These are phyloP conservation scores for Macrophomina pseudophaseolina DNA, from an alignment of 2,329 filamentous ascomycete genomes.

Conservation along the genomic window DNA sequence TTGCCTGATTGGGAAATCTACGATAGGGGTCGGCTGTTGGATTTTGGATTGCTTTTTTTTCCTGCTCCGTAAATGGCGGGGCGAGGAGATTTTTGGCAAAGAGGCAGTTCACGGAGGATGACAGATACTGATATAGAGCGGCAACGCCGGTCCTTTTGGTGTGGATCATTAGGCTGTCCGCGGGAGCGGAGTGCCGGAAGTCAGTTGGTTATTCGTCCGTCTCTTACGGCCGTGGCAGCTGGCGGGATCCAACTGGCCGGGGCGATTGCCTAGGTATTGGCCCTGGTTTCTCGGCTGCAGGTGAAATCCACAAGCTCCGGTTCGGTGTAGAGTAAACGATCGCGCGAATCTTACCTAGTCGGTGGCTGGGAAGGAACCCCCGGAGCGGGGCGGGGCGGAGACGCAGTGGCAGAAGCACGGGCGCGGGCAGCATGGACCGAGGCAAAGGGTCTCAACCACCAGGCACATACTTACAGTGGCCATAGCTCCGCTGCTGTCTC, in stretches of 20 bases:
- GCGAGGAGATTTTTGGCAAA: neutral
- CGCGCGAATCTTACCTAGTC: neutral
- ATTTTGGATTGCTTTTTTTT: neutral
- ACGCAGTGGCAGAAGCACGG: neutral
- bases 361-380: neutral
- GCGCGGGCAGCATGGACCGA: neutral
- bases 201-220: too few relatives aligned
- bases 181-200: neutral
- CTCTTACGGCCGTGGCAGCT: neutral
- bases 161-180: neutral
- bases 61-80: neutral
- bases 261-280: neutral
- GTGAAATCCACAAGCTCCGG: neutral
- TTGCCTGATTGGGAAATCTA: neutral
- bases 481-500: neutral
- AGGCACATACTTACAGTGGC: neutral
- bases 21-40: neutral
- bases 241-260: neutral
- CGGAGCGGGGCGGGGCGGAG: neutral
- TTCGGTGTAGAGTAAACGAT: neutral
- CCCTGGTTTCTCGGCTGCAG: neutral
- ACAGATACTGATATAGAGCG: neutral
- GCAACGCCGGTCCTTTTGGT: neutral
- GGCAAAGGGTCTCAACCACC: neutral
- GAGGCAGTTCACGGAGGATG: neutral